These are phyloP conservation scores for Allantophomopsis lycopodina DNA, from an alignment of 2,329 filamentous ascomycete species.

Conservation along the genomic window DNA sequence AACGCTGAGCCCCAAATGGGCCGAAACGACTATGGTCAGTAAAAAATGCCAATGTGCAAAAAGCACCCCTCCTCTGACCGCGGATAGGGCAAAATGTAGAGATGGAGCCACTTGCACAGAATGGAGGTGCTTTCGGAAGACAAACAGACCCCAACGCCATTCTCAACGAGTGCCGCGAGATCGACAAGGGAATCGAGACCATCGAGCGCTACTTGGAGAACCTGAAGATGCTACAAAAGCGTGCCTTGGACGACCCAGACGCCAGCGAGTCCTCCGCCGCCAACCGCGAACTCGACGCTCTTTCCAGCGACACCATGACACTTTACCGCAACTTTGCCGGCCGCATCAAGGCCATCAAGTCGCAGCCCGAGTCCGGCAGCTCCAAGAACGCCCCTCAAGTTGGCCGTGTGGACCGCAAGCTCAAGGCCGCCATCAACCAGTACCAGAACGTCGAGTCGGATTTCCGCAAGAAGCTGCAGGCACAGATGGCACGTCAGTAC, in stretches of 20 bases:
- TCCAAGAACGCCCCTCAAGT: constrained; percentile 70
- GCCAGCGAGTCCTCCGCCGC: constrained; percentile 51
- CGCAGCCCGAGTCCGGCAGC: constrained; percentile 59
- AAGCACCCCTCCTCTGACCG: background rate
- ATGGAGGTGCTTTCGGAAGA: constrained; percentile 29
- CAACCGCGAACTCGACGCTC: constrained; percentile 55
- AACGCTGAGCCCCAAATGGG: constrained; percentile 24
- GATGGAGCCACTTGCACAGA: constrained; percentile 51
- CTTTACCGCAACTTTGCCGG: constrained; percentile 68
- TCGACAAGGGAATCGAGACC: constrained; percentile 63
- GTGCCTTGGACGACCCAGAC: constrained; percentile 63
- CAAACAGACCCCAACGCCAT: constrained; percentile 58
- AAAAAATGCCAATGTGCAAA: background rate
- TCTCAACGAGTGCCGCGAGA: constrained; percentile 71
- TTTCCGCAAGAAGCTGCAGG: constrained; percentile 68
- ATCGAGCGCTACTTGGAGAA: constrained; percentile 61
- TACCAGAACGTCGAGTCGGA: constrained; percentile 72
- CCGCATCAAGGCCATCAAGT: constrained; percentile 72
- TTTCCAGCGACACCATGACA: constrained; percentile 70
- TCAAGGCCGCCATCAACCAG: constrained; percentile 68
- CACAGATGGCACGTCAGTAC: constrained; percentile 81
- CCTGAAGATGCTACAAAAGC: constrained; percentile 48
- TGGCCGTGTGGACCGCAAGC: constrained; percentile 61
- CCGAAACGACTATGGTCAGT: constrained; percentile 20
- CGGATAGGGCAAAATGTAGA: constrained; percentile 35